Base-by-base conservation (phyloP, 305 asterid genomes). In the Striga hermonthica region DNA sequence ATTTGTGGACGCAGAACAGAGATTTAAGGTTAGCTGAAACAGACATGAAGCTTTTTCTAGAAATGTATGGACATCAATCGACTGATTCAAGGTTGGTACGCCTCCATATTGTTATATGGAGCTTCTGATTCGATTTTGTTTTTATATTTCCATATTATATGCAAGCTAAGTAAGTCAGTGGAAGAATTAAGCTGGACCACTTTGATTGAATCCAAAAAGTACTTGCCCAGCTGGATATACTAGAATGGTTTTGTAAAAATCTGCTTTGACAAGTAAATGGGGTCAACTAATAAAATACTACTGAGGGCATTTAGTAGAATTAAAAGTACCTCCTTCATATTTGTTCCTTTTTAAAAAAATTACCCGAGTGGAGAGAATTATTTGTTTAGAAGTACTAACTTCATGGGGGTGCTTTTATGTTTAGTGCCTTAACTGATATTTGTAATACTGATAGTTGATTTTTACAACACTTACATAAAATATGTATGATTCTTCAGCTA, bases 41-140 rank as follows among this genome's bases (percentile, higher is more conserved):
- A 54, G 95, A 88, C 68, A 72, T 88, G 80, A 85, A 83, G 78
- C 93, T 85, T 67, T 74, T 91, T 77, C 71, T 83, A 80, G 95
- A 81, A 61, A 85, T 85, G 96, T 84, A 80, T 67, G 81, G 68
- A 55, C 84, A 73, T 53, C 95, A 90, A 76, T 81, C 88, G 16
- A 65, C 75, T 59, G 82, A 80, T 73, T 86, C 97, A 73, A 90
- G 99, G 99, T 91, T 64, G 57, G 85, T 59, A 66, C 66, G 53
- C 70, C 36, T 69, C 62, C 1, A 11, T 59, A 15, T 57, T 54
- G 10, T 28, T 14, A 43, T 57, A 45, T 59, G 52, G 35, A 7
- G 71, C 59, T 60, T 66, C 12, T 15, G 36, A 7, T 9, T 69
- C 63, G 71, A 47, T 58, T 37, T 7, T 72, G 11, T 7, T 64